Evolutionary conservation across 2,329 filamentous ascomycete genomes (phyloP), one percentile per base, ranked within the genome.

Genomic region (Hysterium pulicare): DNA sequence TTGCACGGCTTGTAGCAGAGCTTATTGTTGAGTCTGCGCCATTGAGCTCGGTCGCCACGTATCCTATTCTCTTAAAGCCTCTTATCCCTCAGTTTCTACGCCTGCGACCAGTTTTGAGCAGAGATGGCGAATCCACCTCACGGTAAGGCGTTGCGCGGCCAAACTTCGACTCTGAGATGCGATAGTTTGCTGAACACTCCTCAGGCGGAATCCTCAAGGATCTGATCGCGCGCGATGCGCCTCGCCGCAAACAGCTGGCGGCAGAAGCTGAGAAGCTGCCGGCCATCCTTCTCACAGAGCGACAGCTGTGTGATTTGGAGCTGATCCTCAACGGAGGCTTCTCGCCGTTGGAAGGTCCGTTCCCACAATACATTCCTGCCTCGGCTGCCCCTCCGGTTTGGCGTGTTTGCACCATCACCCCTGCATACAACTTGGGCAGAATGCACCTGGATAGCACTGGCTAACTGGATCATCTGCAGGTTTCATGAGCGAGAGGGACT

Each of bases 401-500:
- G 20, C 33, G 7, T 45, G 53, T 57, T 56, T 58, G 53, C 51
- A 39, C 22, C 31, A 9, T 7, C n/a, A 34, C n/a, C 28, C 11
- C 30, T 42, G 7, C 16, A 28, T 33, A 21, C 4, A n/a, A 13
- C 8, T 31, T 24, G 5, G 19, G 11, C 17, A 33, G 10, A 21
- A 43, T 38, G 24, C 15, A 8, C 15, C n/a, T 16, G 16, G 19
- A 11, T 21, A 11, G 42, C 19, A 22, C 44, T 42, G 34, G 44
- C 53, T 59, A 38, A 59, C 44, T 31, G 9, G 31, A 17, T 15
- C 10, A 20, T 38, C 8, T 23, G n/a, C 50, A 95, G 89, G 90
- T 62, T 98, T 98, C 77, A 86, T 98, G 86, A 95, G 82, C 70
- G 83, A 98, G 78, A 86, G 89, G 73, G 93, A 98, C 72, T 98